Evolutionary conservation across 352 stramenopile genomes (phyloP).

Genomic region (Pythium volutum): DNA sequence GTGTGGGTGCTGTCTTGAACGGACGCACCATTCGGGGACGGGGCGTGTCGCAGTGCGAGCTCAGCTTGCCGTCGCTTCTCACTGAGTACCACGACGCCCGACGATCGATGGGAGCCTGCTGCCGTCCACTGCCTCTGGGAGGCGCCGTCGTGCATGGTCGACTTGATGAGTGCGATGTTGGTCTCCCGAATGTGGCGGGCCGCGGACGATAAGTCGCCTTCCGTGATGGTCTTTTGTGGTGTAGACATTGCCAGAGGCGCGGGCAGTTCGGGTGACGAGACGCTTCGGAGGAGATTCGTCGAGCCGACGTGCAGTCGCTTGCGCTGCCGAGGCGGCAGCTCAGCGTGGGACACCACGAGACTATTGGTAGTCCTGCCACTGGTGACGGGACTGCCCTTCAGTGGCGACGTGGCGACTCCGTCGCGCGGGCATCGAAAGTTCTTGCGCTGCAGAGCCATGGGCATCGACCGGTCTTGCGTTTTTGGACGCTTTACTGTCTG

Average conservation of each 20-base stretch:
- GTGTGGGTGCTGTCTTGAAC: neutral
- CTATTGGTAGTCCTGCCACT: neutral
- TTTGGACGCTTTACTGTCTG: neutral
- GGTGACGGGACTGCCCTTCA: neutral
- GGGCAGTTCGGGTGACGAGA: slow-evolving; percentile 19
- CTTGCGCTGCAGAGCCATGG: slow-evolving; percentile 49
- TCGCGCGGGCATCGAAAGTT: slow-evolving; percentile 57
- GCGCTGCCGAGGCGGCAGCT: slow-evolving; percentile 50
- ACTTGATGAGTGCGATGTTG: slow-evolving; percentile 45
- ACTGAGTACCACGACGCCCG: slow-evolving; percentile 16
- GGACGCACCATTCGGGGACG: neutral
- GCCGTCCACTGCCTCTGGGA: neutral
- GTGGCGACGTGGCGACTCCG: slow-evolving; percentile 6
- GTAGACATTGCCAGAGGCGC: neutral
- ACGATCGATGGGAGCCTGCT: neutral
- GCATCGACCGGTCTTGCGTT: neutral
- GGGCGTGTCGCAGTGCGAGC: neutral
- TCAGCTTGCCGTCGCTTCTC: slow-evolving; percentile 16
- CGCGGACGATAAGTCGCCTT: slow-evolving; percentile 22
- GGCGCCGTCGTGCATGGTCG: slow-evolving; percentile 18
- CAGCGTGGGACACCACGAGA: slow-evolving; percentile 37
- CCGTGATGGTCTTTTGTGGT: neutral
- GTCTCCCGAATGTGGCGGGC: slow-evolving; percentile 36
- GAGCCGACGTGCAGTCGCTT: slow-evolving; percentile 74
- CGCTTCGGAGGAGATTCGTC: slow-evolving; percentile 54